Base-by-base conservation (phyloP, 345 rosid species). In the Lepidium sativum region DNA sequence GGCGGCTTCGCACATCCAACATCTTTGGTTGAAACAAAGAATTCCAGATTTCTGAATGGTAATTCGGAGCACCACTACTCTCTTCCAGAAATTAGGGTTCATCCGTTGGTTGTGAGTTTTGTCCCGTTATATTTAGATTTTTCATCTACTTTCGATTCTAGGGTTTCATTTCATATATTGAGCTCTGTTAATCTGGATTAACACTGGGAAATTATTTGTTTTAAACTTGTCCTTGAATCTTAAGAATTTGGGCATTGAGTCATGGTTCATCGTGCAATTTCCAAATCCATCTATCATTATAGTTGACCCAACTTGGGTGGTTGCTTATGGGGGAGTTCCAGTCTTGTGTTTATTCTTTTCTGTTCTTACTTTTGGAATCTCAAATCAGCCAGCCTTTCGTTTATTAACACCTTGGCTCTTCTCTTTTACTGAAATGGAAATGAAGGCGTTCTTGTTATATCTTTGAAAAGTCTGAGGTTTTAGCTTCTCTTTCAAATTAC, bases 1-100 rank as follows among this genome's bases (percentile, higher is more conserved):
- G 73, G 54, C 47, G 37, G 12, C 21, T 50, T 50, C 37, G 29
- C n/a, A n/a, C n/a, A n/a, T n/a, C n/a, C n/a, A n/a, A n/a, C n/a
- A 16, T 43, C 54, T 37, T 57, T 70, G 23, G 57, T 54, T 45
- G 57, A 38, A 45, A 63, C 29, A 42, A 40, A 38, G 58, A 54
- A n/a, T 17, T 44, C 1, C 21, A 44, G 12, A 18, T 63, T 49
- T 40, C 21, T 63, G 23, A 71, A 71, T 71, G 75, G 69, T 71
- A 69, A 41, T 23, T n/a, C 8, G 20, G 4, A 50, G 8, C 52
- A 0, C 35, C 52, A 0, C 35, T 52, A 10, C 3, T 60, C 73
- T 60, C 61, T 69, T 23, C 37, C 47, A 16, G 8, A 45, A 37
- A 54, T 45, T 71, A 62, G 59, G 57, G 69, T 54, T 70, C 23